Evolutionary conservation across 208 protist species (phyloP), one percentile per base, ranked within the genome.

Genomic region (Trypanosoma grayi): DNA sequence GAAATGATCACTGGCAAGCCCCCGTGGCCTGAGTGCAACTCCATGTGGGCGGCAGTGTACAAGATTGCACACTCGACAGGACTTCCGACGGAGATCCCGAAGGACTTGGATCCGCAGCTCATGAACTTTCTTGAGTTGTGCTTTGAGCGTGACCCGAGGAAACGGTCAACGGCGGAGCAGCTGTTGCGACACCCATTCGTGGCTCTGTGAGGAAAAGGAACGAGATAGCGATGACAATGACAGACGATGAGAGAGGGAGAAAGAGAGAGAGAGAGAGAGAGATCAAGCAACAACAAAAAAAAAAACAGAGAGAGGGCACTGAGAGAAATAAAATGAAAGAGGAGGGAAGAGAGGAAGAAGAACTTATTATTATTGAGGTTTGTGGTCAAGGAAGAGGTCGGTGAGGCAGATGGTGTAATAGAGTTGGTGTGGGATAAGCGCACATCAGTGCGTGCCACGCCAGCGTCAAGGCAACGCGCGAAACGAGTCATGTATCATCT

Each of bases 1-100:
- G 94, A 98, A 51, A 95, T 98, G 93, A 67, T 95, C 37, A 93
- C 82, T n/a, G 90, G 90, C 31, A 85, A 85, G 55, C 85, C 86
- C n/a, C 90, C 90, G 56, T 93, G 86, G 90, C 90, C 90, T 34
- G 84, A 91, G 73, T 90, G 86, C 62, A 91, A 91, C 70, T 90
- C 80, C 22, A 87, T 87, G 83, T 92, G 83, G 82, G 80, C 82
- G 1, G 85, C 86, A 11, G 85, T 94, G 47, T 94, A 91, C 69
- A 92, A 92, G 59, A 95, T 93, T 45, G 84, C 82, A 7, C 83
- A 94, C 67, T 87, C 83, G 3, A 92, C 83, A 2, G 88, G 85
- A 18, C 47, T 92, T 34, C 88, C 88, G n/a, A 92, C 84, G 25
- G 80, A 94, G 53, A 92, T 92, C 40, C 88, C 87, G 16, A 52